Percentiles rank a stretch among this genome's conserved stretches.
These are phyloP conservation scores for Penicillium chermesinum DNA, from an alignment of 495 filamentous ascomycete genomes.

Conservation along the genomic window DNA sequence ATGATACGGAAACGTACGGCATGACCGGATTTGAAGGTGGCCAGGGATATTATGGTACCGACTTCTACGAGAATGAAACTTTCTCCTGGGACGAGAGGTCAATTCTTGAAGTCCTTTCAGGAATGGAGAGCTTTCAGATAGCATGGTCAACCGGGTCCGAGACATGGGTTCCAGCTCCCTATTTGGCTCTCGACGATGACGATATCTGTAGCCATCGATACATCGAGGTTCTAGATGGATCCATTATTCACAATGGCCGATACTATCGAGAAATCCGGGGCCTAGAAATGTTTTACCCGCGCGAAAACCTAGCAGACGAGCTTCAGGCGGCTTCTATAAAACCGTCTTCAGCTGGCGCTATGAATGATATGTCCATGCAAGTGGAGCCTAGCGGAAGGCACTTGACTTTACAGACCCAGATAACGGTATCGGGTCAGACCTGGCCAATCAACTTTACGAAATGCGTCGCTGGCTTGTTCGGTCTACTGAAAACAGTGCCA, in stretches of 20 bases:
- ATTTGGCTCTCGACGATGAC: not conserved
- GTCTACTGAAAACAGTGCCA: not conserved
- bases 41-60: too few species aligned
- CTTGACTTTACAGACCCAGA: not conserved
- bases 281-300: not conserved
- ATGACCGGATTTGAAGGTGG: too few species aligned
- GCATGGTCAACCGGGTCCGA: not conserved
- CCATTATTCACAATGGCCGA: not conserved
- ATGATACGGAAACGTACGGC: too few species aligned
- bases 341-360: not conserved
- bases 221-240: not conserved
- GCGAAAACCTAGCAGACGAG: not conserved
- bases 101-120: too few species aligned
- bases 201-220: not conserved
- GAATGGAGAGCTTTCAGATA: too few species aligned
- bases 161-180: not conserved
- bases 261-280: not conserved
- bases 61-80: too few species aligned
- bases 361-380: not conserved
- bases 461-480: not conserved
- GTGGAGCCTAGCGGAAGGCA: not conserved
- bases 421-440: not conserved
- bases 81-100: too few species aligned
- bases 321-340: not conserved
- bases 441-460: not conserved